Evolutionary conservation across 176 grass and related monocot species (phyloP).

Genomic region (Oryza coarctata): DNA sequence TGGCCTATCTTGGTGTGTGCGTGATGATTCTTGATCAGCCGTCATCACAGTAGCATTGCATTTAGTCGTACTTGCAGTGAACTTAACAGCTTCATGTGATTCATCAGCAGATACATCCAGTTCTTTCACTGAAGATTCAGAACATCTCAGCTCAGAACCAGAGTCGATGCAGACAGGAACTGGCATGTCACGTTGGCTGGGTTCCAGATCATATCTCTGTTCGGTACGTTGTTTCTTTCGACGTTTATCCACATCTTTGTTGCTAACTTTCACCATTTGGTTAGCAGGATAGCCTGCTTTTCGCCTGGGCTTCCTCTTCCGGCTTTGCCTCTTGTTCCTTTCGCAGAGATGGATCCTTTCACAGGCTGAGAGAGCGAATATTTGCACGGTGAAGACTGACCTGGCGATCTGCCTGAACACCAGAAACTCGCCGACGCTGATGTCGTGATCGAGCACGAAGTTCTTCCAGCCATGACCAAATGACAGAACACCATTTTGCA

Average conservation of each 20-base stretch:
- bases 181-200: background rate
- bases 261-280: background rate
- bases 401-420: slow-evolving; percentile 57
- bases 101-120: background rate
- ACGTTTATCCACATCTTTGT: background rate
- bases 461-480: slow-evolving; percentile 63
- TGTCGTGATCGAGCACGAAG: slow-evolving; percentile 57
- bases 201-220: background rate
- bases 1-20: background rate
- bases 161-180: background rate
- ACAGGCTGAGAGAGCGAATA: slow-evolving; percentile 48
- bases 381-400: slow-evolving; percentile 57
- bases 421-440: slow-evolving; percentile 58
- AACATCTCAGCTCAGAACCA: slow-evolving; percentile 16
- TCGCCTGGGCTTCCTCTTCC: slow-evolving; percentile 44
- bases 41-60: background rate
- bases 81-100: background rate
- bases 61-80: background rate
- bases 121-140: background rate
- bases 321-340: slow-evolving; percentile 42
- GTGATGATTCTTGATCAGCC: background rate
- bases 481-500: slow-evolving; percentile 24
- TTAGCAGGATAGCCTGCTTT: background rate
- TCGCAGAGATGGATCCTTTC: slow-evolving; percentile 56
- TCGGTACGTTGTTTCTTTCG: slow-evolving; percentile 25